Evolutionary conservation across 2,329 filamentous ascomycete species (phyloP).

Genomic region (Septoria linicola): DNA sequence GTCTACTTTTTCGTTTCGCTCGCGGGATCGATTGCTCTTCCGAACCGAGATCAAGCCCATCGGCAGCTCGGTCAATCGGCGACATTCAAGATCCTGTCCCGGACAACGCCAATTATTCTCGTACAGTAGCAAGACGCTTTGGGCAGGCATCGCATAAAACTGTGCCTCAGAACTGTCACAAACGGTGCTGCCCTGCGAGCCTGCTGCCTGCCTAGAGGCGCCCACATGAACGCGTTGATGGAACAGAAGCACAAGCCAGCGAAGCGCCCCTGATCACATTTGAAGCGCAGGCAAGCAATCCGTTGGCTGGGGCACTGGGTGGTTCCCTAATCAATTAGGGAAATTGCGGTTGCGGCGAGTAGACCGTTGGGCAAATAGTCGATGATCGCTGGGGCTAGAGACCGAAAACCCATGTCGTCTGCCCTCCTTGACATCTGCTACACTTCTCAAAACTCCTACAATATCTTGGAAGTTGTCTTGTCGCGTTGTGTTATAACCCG

Average conservation of each 20-base stretch:
- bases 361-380: neutral
- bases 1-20: no score
- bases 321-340: constrained; percentile 4
- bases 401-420: neutral
- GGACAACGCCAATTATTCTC: no score
- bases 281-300: neutral
- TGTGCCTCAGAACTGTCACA: neutral
- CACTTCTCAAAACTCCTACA: neutral
- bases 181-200: no score
- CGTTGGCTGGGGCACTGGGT: constrained; percentile 4
- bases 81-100: no score
- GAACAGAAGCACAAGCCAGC: neutral
- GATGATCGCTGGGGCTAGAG: neutral
- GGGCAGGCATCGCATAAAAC: no score
- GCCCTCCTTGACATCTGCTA: constrained; percentile 2
- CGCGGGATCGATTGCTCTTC: no score
- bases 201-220: neutral
- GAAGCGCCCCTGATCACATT: neutral
- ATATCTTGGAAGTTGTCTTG: neutral
- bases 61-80: no score
- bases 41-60: no score
- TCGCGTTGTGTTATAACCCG: neutral
- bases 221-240: neutral
- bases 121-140: no score
- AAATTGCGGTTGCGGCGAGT: constrained; percentile 8